Evolutionary conservation across 2,329 filamentous ascomycete species (phyloP), one percentile per base, ranked within the genome.

Genomic region (Clathrospora elynae): DNA sequence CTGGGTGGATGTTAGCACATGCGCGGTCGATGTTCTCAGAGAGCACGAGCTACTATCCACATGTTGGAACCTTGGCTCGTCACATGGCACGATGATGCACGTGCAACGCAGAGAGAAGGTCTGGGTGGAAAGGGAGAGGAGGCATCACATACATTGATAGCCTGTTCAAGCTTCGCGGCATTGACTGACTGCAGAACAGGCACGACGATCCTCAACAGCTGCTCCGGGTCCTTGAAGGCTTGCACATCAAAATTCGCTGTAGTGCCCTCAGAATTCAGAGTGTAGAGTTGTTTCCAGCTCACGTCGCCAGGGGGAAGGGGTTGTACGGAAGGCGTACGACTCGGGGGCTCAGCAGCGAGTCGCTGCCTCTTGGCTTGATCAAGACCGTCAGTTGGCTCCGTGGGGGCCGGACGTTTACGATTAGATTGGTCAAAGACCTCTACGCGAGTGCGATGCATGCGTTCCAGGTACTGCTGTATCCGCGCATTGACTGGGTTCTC

Each of bases 401-500:
- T 78, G 4, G 85, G 83, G 25, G 85, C 78, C 4, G 83, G 81
- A 47, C 93, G 83, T 71, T 99, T 99, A 43, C 87, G 84, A 35
- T 76, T 83, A 36, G 80, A 77, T 37, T 95, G 90, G 42, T 96
- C 89, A 39, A 93, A 84, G 8, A 89, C 79, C 54, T 96, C 90
- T 7, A 83, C 77, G 40, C 89, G 84, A 39, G 83, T 85, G 52
- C 90, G 87, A 74, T 88, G 84, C 50, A 95, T 80, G 35, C 89
- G 83, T 59, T 96, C 90, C 12, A 96, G 76, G 62, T 95, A 86
- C 64, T 93, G 87, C 58, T 96, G 88, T 67, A 99, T 93, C 49
- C 88, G 86, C 0, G 79, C 80, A 14, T 81, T 79, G 38, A 90
- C 77, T 1, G 88, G 84, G 56, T 90, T 87, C 41, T 88, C 87